Evolutionary conservation across 306 rosid genomes (phyloP).

Genomic region (Bauhinia variegata): DNA sequence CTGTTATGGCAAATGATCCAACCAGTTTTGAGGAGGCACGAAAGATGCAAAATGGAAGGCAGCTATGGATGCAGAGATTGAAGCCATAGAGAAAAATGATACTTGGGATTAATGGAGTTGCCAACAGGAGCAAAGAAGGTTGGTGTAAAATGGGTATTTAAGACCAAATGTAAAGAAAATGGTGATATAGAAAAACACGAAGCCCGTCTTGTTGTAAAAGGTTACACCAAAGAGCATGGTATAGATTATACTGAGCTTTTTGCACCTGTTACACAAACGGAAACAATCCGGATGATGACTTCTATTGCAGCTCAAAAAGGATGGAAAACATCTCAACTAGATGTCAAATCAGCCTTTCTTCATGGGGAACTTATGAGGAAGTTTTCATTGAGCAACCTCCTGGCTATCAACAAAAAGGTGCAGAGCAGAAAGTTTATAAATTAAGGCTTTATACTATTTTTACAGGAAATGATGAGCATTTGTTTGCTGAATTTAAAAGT

Average conservation of each 20-base stretch:
- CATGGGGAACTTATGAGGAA: background rate
- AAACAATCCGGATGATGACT: background rate
- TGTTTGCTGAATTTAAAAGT: background rate
- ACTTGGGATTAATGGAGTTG: background rate
- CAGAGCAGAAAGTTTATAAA: background rate
- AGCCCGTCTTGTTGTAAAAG: slow-evolving; percentile 4
- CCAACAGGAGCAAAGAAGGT: background rate
- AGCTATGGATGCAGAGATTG: background rate
- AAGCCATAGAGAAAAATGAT: background rate
- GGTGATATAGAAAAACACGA: background rate
- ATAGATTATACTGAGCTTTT: background rate
- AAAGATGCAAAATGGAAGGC: background rate
- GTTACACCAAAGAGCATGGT: background rate
- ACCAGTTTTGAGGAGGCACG: background rate
- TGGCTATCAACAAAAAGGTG: background rate
- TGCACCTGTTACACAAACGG: background rate
- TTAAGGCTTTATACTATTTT: background rate
- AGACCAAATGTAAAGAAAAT: slow-evolving; percentile 7
- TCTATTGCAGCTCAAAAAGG: background rate
- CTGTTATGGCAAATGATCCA: too few relatives aligned
- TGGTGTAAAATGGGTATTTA: slow-evolving; percentile 16
- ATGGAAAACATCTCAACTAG: background rate
- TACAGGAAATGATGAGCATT: background rate
- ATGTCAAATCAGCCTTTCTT: background rate
- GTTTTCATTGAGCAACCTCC: background rate